These are phyloP conservation scores for Russula vinacea DNA, from an alignment of 768 basidiomycete species.

Conservation along the genomic window DNA sequence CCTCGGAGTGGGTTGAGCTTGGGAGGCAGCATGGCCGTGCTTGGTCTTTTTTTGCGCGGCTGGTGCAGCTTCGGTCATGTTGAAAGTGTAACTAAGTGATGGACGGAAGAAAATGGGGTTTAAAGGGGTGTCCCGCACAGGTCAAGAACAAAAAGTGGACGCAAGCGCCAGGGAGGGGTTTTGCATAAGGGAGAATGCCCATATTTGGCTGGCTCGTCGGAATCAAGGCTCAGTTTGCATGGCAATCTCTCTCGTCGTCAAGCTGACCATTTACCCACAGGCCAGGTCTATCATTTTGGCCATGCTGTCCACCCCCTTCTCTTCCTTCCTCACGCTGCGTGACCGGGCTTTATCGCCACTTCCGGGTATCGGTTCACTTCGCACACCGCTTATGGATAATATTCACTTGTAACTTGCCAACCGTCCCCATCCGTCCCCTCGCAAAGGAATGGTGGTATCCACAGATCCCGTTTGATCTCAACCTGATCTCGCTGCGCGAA, in stretches of 20 bases:
- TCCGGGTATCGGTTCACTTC: background rate
- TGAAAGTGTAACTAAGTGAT: conserved; percentile 16
- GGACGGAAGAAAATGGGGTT: conserved; percentile 11
- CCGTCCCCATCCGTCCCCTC: background rate
- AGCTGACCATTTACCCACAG: background rate
- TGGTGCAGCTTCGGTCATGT: conserved; percentile 31
- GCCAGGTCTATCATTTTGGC: no score
- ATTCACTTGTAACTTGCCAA: conserved; percentile 1
- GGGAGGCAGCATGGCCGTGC: conserved; percentile 46
- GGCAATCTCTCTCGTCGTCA: conserved; percentile 14
- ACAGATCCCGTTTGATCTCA: background rate
- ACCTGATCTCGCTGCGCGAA: no score
- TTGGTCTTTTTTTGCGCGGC: conserved; percentile 40
- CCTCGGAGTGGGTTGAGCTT: conserved; percentile 57
- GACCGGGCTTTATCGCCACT: no score
- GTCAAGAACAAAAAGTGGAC: conserved; percentile 20
- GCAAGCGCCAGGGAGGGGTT: conserved; percentile 8
- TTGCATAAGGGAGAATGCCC: conserved; percentile 5
- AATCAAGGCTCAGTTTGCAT: background rate
- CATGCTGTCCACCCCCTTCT: background rate
- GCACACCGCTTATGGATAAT: background rate
- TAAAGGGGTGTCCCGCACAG: conserved; percentile 11
- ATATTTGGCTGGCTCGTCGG: conserved; percentile 5
- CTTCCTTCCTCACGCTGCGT: background rate
- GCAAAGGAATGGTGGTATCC: background rate